Conservation (phyloP, 2,329 filamentous ascomycete species). For the Botrytis paeoniae region DNA sequence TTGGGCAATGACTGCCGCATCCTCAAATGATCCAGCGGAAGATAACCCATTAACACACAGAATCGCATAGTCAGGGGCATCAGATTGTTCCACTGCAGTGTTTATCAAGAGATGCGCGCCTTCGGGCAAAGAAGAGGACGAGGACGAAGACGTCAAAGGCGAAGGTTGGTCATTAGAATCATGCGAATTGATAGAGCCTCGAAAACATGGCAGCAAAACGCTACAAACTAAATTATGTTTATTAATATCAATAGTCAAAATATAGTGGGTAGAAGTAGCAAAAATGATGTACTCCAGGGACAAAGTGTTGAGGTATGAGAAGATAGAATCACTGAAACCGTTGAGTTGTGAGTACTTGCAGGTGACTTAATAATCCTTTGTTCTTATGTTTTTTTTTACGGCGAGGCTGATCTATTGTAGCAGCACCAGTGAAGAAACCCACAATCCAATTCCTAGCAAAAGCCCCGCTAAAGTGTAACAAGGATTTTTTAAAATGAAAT, state of each 20-base stretch:
- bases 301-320: background rate
- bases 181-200: slow-evolving; percentile 7
- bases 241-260: background rate
- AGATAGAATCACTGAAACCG: background rate
- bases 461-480: background rate
- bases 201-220: background rate
- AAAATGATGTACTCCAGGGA: background rate
- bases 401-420: background rate
- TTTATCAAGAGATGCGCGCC: background rate
- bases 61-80: slow-evolving; percentile 4
- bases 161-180: background rate
- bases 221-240: background rate
- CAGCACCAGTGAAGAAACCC: background rate
- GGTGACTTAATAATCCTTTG: background rate
- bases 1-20: slow-evolving; percentile 4
- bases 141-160: slow-evolving; percentile 3
- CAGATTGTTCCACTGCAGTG: background rate
- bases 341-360: background rate
- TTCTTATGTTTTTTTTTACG: background rate
- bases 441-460: background rate
- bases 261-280: background rate
- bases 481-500: background rate
- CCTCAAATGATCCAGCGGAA: slow-evolving; percentile 7
- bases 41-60: slow-evolving; percentile 2
- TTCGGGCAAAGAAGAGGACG: background rate